Evolutionary conservation across 306 rosid species (phyloP), one percentile per base, ranked within the genome.

Genomic region (Prunus salicina): DNA sequence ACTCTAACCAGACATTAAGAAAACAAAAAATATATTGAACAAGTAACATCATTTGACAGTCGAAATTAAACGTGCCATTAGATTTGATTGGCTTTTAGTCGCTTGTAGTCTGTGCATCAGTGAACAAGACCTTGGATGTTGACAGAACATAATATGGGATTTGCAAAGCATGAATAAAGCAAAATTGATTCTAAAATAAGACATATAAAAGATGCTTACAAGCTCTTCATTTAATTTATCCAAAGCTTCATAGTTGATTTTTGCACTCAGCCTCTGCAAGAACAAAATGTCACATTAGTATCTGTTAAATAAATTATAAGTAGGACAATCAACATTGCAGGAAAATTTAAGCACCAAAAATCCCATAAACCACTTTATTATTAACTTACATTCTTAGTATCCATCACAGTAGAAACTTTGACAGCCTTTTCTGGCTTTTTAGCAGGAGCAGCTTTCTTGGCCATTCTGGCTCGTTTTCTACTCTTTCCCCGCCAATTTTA

Each of bases 251-350:
- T 52, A 72, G 67, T 72, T 25, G 41, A 72, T 56, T 72, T 57
- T 72, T 41, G 76, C 57, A 57, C 67, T 72, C 25, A 3, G 66
- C 25, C 41, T 72, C 76, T 72, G 67, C 76, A 8, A 53, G 25
- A 1, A 57, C 22, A 14, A 78, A 71, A 28, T 24, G 64, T 53
- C 65, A 60, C 14, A 45, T 68, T 28, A 68, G 2, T 58, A 20
- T 57, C 22, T 27, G 28, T 3, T 27, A 27, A 27, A 27, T 27
- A 2, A 27, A 27, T 27, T 27, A 27, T 27, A 27, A 27, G 28
- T 2, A 27, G 28, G 28, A 27, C 28, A 27, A 27, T 27, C 28
- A 27, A 27, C 28, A 27, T 27, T 27, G 28, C 28, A 27, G 28
- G 28, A 27, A 27, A 27, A 27, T 27, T 27, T 27, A 2, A 27